phyloP scores from a whole-genome alignment of 148 eudicot species.

The Vaccinium darrowii region DNA sequence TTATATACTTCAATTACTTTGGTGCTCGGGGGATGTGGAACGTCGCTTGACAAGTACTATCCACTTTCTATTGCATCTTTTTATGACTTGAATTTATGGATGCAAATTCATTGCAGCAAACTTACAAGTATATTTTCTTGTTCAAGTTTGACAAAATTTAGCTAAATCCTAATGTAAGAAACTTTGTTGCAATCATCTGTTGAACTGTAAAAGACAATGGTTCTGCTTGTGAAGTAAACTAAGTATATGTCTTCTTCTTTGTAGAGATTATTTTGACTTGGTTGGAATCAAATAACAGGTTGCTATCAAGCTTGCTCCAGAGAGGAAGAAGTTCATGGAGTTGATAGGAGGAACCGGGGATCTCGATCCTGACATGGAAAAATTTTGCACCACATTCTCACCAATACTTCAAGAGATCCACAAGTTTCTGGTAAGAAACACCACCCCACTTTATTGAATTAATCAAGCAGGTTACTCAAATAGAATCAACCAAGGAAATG shows the following conservation, averaged over 20 bases:
- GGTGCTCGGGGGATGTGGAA: too few relatives aligned
- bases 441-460: background rate
- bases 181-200: background rate
- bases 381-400: conserved; percentile 56
- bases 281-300: conserved; percentile 40
- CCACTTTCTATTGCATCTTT: background rate
- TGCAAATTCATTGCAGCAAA: background rate
- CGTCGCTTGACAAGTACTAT: background rate
- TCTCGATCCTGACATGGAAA: conserved; percentile 54
- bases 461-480: background rate
- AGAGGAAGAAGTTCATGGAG: conserved; percentile 83
- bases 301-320: conserved; percentile 84
- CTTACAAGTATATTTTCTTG: background rate
- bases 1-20: too few relatives aligned
- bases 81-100: background rate
- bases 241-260: background rate
- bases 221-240: background rate
- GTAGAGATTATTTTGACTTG: background rate
- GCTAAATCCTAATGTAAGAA: background rate
- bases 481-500: background rate
- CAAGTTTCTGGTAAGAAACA: conserved; percentile 62
- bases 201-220: background rate
- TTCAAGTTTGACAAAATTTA: background rate
- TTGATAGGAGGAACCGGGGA: conserved; percentile 54
- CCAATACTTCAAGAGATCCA: conserved; percentile 67